Percentiles rank a stretch among this genome's conserved stretches.
Evolutionary conservation across 148 eudicot species (phyloP).

Genomic region (Fagopyrum tataricum): DNA sequence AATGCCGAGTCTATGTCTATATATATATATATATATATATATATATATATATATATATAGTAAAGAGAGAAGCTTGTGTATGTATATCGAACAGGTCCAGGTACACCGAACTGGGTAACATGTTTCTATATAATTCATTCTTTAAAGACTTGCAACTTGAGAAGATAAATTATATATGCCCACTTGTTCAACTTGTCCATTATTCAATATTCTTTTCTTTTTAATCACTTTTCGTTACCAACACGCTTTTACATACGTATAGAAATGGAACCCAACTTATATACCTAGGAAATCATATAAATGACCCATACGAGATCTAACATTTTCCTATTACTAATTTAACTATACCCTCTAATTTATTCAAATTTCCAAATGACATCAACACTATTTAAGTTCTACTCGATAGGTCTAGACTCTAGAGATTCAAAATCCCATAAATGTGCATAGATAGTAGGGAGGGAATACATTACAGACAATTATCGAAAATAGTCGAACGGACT

Average conservation of each 20-base stretch:
- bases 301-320: too few species aligned
- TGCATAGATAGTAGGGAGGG: too few species aligned
- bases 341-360: too few species aligned
- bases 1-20: neutral
- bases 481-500: too few species aligned
- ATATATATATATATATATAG: neutral
- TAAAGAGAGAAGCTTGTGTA: neutral
- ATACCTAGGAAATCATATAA: too few species aligned
- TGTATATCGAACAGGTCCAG: neutral
- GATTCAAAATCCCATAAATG: too few species aligned
- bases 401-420: too few species aligned
- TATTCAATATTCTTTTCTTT: neutral
- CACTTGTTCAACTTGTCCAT: conserved; percentile 8
- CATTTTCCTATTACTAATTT: too few species aligned
- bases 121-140: conserved; percentile 7
- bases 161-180: neutral
- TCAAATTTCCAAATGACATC: too few species aligned
- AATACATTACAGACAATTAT: too few species aligned
- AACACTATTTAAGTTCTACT: too few species aligned
- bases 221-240: neutral
- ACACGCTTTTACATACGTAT: neutral
- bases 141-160: conserved; percentile 9
- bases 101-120: conserved; percentile 12
- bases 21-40: neutral
- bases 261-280: too few species aligned